Percentiles rank a stretch among this genome's conserved stretches.
phyloP scores from a whole-genome alignment of 2,329 filamentous ascomycete species.

The Podosphaera fusca region DNA sequence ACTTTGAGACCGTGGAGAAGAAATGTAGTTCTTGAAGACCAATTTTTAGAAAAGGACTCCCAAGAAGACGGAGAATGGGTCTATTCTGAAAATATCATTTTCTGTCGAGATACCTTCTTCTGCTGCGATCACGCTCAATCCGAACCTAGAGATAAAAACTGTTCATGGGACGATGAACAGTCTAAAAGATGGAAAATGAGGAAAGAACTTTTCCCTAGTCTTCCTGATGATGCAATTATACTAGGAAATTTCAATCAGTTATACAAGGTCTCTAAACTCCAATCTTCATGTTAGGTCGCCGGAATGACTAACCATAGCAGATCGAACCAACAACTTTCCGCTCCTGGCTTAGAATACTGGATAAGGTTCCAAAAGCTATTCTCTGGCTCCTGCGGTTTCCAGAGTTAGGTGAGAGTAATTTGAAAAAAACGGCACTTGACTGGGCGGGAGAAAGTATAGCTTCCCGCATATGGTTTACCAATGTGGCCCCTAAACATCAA shows the following conservation, averaged over 20 bases:
- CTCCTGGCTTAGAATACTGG: conserved; percentile 79
- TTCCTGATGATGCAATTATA: conserved; percentile 69
- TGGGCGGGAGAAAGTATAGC: conserved; percentile 81
- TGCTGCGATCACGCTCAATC: conserved; percentile 90
- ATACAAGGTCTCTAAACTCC: conserved; percentile 51
- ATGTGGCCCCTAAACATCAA: conserved; percentile 83
- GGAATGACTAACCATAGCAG: conserved; percentile 21
- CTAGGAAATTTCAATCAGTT: conserved; percentile 96
- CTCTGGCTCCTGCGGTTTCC: conserved; percentile 95
- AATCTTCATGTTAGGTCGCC: not conserved
- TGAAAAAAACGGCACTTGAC: conserved; percentile 51
- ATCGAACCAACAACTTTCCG: conserved; percentile 95
- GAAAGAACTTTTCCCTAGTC: conserved; percentile 65
- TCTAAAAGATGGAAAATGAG: conserved; percentile 72
- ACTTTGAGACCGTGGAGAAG: conserved; percentile 61
- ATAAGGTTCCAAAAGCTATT: conserved; percentile 63
- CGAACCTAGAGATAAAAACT: conserved; percentile 44
- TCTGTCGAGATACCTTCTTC: conserved; percentile 86
- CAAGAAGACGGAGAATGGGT: conserved; percentile 56
- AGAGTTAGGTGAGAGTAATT: conserved; percentile 70
- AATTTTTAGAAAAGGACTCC: conserved; percentile 36
- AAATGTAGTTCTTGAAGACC: conserved; percentile 53
- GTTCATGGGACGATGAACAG: conserved; percentile 72
- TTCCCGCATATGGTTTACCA: conserved; percentile 74
- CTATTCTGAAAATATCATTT: conserved; percentile 92